Evolutionary conservation across 306 rosid species (phyloP).

Genomic region (Albizia julibrissin): DNA sequence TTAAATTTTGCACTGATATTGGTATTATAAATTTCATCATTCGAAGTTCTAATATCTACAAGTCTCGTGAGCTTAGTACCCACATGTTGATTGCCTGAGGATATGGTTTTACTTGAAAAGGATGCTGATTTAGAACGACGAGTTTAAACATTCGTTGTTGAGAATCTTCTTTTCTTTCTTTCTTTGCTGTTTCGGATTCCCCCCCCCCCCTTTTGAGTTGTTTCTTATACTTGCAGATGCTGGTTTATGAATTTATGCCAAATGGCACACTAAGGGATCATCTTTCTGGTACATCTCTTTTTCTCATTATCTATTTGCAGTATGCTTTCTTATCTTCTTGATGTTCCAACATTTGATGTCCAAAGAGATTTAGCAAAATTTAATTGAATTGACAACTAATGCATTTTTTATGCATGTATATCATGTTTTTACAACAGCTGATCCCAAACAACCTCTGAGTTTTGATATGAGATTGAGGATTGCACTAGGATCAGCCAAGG

Average conservation of each 20-base stretch:
- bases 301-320: slow-evolving; percentile 18
- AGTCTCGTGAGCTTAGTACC: neutral
- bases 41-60: slow-evolving; percentile 9
- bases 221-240: slow-evolving; percentile 72
- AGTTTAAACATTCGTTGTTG: neutral
- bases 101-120: neutral
- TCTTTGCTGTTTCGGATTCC: slow-evolving; percentile 29
- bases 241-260: slow-evolving; percentile 90
- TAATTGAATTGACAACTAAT: neutral
- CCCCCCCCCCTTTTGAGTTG: slow-evolving; percentile 17
- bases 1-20: neutral
- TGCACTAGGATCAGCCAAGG: slow-evolving; percentile 85
- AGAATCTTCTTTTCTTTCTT: neutral
- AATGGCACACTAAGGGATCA: slow-evolving; percentile 90
- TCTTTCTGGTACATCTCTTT: slow-evolving; percentile 70
- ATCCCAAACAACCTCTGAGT: slow-evolving; percentile 59
- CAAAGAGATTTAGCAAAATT: neutral
- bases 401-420: slow-evolving; percentile 16
- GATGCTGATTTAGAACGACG: neutral
- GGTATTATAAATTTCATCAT: neutral
- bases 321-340: neutral
- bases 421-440: slow-evolving; percentile 47
- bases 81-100: neutral
- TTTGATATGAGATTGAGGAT: slow-evolving; percentile 74
- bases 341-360: slow-evolving; percentile 2